Conservation (phyloP, 2,329 filamentous ascomycete genomes). For the Epichloe typhina region DNA sequence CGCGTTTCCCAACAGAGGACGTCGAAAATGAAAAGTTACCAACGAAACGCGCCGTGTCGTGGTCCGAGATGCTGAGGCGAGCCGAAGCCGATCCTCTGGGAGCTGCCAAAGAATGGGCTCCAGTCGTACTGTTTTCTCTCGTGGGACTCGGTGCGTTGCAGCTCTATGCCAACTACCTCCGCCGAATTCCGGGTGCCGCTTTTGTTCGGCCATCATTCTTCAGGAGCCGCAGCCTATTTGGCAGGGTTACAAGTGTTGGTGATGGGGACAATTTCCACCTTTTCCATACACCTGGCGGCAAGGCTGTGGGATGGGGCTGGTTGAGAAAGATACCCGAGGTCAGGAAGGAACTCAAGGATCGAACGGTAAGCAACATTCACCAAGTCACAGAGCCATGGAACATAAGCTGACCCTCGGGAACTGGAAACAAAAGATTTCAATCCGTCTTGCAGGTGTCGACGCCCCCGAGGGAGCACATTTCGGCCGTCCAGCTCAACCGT, state of each 20-base stretch:
- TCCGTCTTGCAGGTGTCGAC: conserved; percentile 84
- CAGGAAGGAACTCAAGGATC: conserved; percentile 56
- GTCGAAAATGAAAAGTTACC: conserved; percentile 11
- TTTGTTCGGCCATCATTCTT: conserved; percentile 67
- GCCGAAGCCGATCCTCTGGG: conserved; percentile 16
- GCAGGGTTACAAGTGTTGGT: conserved; percentile 82
- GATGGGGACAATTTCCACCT: conserved; percentile 94
- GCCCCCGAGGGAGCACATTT: conserved; percentile 91
- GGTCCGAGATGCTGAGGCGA: conserved; percentile 24
- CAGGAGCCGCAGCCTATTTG: conserved; percentile 63
- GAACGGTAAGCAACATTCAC: conserved; percentile 45
- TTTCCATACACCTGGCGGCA: conserved; percentile 89
- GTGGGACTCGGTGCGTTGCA: conserved; percentile 25
- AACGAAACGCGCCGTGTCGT: conserved; percentile 19
- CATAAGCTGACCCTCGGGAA: neutral
- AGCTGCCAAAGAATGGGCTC: conserved; percentile 27
- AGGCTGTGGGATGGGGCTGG: conserved; percentile 86
- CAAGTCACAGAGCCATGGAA: neutral
- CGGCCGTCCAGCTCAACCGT: conserved; percentile 76
- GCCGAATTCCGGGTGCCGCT: conserved; percentile 66
- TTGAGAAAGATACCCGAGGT: conserved; percentile 58
- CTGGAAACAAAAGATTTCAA: conserved; percentile 49
- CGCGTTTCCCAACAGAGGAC: conserved; percentile 14
- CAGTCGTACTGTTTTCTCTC: conserved; percentile 24
- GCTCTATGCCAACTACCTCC: conserved; percentile 64